Evolutionary conservation across 2,329 filamentous ascomycete genomes (phyloP).

Genomic region (Aspergillus sp.): DNA sequence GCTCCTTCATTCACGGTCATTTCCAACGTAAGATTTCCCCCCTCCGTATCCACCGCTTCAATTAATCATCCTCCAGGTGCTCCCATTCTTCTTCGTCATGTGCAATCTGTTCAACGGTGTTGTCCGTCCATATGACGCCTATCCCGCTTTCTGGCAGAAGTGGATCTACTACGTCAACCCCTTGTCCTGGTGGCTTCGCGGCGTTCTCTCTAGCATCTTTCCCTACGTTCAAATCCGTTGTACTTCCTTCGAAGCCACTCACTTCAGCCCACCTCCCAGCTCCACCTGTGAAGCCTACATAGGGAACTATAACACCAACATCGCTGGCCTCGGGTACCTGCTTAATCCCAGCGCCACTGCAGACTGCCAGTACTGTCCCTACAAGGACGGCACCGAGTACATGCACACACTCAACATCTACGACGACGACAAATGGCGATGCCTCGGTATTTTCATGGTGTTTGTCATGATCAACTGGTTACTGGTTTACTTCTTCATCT

Average conservation of each 20-base stretch:
- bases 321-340: slow-evolving; percentile 56
- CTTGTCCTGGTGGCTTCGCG: slow-evolving; percentile 66
- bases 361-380: slow-evolving; percentile 68
- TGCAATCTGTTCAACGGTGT: slow-evolving; percentile 74
- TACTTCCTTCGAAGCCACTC: slow-evolving; percentile 52
- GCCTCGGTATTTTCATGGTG: slow-evolving; percentile 68
- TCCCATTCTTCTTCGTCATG: slow-evolving; percentile 79
- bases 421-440: slow-evolving; percentile 61
- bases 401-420: slow-evolving; percentile 54
- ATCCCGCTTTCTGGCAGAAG: slow-evolving; percentile 68
- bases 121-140: slow-evolving; percentile 60
- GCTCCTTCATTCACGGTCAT: slow-evolving; percentile 75
- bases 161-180: slow-evolving; percentile 68
- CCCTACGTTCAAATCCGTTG: slow-evolving; percentile 50
- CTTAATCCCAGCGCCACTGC: slow-evolving; percentile 54
- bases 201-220: slow-evolving; percentile 62
- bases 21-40: too few relatives aligned
- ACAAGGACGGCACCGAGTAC: slow-evolving; percentile 60
- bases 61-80: slow-evolving; percentile 29
- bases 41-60: background rate
- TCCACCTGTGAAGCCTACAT: slow-evolving; percentile 65
- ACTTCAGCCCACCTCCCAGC: slow-evolving; percentile 61
- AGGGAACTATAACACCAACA: slow-evolving; percentile 48
- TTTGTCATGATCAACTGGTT: slow-evolving; percentile 68
- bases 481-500: slow-evolving; percentile 73